Base-by-base conservation (phyloP, 257 asterid genomes). In the Primulina tabacum region DNA sequence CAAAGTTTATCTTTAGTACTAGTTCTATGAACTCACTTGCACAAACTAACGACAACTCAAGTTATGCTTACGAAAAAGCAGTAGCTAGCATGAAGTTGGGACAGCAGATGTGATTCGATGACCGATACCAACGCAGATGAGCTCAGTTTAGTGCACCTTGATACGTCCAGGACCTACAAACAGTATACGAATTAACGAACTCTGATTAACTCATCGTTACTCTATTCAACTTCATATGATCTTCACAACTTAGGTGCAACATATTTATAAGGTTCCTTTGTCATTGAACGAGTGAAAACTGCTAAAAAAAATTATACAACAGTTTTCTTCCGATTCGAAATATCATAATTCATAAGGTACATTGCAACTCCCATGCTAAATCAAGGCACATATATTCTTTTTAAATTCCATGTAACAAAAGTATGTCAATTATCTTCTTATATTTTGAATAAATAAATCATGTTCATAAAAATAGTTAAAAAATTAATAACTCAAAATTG, bases 61-160 rank as follows among this genome's bases (percentile, higher is more conserved):
- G n/a, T 50, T 64, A 61, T 69, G 78, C 94, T 89, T 78, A 89
- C 96, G 52, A 67, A 60, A 65, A 79, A 85, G 60, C 81, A 76
- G 81, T 87, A 80, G 89, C 92, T 85, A 53, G 92, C 86, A n/a
- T 74, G 81, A 79, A 89, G 85, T 76, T 84, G 84, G 64, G 78
- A 67, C 76, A 89, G 75, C 14, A 18, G 50, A 76, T 71, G 94
- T 76, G 80, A 81, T 55, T 73, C 52, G 68, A 87, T 67, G 70
- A 89, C 72, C 62, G 85, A 80, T 56, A 78, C 61, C 21, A 87
- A 62, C 24, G 94, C 84, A 65, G 83, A 61, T 6, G 78, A 74
- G 82, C 87, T 80, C 66, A 89, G 57, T 68, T 71, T 76, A 68
- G 85, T 86, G 60, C 96, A 89, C 77, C 91, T 85, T 17, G 96